phyloP scores from a whole-genome alignment of 371 early-diverging fungal genomes.

The Circinella minor region DNA sequence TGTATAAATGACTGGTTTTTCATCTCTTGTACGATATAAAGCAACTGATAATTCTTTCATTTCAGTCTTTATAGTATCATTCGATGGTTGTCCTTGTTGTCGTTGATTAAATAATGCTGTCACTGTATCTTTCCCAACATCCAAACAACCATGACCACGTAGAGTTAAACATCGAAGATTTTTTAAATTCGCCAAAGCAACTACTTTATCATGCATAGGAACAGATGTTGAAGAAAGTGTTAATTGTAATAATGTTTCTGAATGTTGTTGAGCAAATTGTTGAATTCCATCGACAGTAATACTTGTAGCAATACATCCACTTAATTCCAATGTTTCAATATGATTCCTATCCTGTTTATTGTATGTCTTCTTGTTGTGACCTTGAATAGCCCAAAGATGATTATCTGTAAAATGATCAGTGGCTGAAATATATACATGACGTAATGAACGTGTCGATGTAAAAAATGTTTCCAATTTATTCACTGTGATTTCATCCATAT shows the following conservation, averaged over 20 bases:
- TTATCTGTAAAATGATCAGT: constrained; percentile 1
- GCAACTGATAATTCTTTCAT: not conserved
- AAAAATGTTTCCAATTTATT: not conserved
- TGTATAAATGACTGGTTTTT: not conserved
- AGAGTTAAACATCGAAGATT: not conserved
- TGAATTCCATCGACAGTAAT: not conserved
- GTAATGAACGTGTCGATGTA: not conserved
- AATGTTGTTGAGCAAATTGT: not conserved
- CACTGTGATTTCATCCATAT: not conserved
- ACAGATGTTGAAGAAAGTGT: constrained; percentile 1
- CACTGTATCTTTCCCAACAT: constrained; percentile 2
- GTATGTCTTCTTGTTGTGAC: not conserved
- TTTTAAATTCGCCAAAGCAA: not conserved
- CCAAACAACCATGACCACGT: constrained; percentile 5
- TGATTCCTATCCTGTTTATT: not conserved
- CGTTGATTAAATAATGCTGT: not conserved
- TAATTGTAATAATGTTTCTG: not conserved
- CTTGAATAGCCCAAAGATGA: not conserved
- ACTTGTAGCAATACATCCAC: not conserved
- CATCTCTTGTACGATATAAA: constrained; percentile 6
- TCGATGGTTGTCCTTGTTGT: no score
- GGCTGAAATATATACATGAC: not conserved
- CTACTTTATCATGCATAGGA: constrained; percentile 5
- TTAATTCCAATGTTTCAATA: not conserved
- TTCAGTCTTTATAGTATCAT: no score